Evolutionary conservation across 139 green algal genomes (phyloP), one percentile per base, ranked within the genome.

Genomic region (Trebouxia sp.): DNA sequence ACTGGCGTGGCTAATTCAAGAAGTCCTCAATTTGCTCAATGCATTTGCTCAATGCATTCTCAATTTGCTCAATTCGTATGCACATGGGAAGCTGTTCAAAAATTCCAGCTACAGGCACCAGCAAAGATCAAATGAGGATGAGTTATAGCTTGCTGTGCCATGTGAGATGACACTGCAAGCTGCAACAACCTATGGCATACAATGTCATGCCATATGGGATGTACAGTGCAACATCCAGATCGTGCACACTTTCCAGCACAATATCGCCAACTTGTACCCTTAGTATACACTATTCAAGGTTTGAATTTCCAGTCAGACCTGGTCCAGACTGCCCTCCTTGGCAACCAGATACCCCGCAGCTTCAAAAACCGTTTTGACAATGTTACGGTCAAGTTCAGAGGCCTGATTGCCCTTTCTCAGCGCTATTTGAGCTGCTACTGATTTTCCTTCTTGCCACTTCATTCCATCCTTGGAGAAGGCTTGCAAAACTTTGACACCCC

Each of bases 361-460:
- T 51, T 80, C 75, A 47, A 80, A 50, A 7, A 80, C 30, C 5
- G 75, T 80, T 38, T 72, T 69, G 6, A 80, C 75, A 50, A 80
- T 70, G 22, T 69, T 48, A 1, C 62, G 48, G 7, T 80, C 75
- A 50, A 70, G 37, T 6, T 80, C 75, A 1, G 48, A 38, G 37
- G 51, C 51, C 20, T 62, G 38, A 43, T 24, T 28, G 17, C 50
- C 75, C 12, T 80, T 48, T 22, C 17, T 37, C 35, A 80, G 22
- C 1, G 50, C 28, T 22, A 72, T 42, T 32, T 32, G 75, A 38
- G 75, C 37, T n/a, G 48, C 37, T 15, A 80, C 37, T 7, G 38
- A 12, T 3, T 66, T 28, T 26, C 32, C 47, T 15, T 79, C 26
- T 3, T 35, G 35, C 62, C 30, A 62, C 32, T 51, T 48, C 35